phyloP scores from a whole-genome alignment of 1,139 yeast genomes.

The Suhomyces wounanorum region DNA sequence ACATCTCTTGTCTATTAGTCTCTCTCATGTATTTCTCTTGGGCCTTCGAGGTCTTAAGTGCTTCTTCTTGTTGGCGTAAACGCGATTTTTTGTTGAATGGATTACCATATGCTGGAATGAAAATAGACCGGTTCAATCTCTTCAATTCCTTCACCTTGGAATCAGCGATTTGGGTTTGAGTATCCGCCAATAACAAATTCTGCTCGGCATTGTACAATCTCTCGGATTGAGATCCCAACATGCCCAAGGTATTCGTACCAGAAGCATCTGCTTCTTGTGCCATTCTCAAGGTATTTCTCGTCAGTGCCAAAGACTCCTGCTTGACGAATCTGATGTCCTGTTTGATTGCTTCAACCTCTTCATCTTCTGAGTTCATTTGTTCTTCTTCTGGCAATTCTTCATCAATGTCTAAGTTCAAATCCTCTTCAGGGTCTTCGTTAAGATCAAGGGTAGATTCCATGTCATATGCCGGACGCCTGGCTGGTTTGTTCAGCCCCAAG shows the following conservation, averaged over 20 bases:
- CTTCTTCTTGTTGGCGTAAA: slow-evolving; percentile 73
- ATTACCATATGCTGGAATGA: slow-evolving; percentile 78
- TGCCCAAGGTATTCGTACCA: slow-evolving; percentile 87
- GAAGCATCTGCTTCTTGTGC: slow-evolving; percentile 92
- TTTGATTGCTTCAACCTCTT: slow-evolving; percentile 86
- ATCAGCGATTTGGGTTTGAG: slow-evolving; percentile 82
- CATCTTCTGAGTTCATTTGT: slow-evolving; percentile 62
- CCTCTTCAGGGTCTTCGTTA: slow-evolving; percentile 43
- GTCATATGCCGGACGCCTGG: slow-evolving; percentile 26
- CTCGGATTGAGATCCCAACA: slow-evolving; percentile 91
- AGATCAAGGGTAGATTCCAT: slow-evolving; percentile 33
- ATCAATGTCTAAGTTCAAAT: slow-evolving; percentile 42
- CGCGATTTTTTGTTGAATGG: slow-evolving; percentile 87
- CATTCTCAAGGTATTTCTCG: slow-evolving; percentile 83
- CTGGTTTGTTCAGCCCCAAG: slow-evolving; percentile 30
- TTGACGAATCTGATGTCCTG: slow-evolving; percentile 83
- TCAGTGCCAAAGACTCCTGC: slow-evolving; percentile 82
- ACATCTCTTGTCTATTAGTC: slow-evolving; percentile 44
- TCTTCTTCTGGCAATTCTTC: slow-evolving; percentile 48
- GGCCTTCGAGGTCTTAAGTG: slow-evolving; percentile 63
- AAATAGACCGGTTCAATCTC: slow-evolving; percentile 77
- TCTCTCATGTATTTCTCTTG: slow-evolving; percentile 58
- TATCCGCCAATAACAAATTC: slow-evolving; percentile 72
- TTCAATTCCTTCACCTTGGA: slow-evolving; percentile 81
- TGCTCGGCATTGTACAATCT: slow-evolving; percentile 78